Evolutionary conservation across 108 stramenopile genomes (phyloP), one percentile per base, ranked within the genome.

Genomic region (Discostella stelligeroides): DNA sequence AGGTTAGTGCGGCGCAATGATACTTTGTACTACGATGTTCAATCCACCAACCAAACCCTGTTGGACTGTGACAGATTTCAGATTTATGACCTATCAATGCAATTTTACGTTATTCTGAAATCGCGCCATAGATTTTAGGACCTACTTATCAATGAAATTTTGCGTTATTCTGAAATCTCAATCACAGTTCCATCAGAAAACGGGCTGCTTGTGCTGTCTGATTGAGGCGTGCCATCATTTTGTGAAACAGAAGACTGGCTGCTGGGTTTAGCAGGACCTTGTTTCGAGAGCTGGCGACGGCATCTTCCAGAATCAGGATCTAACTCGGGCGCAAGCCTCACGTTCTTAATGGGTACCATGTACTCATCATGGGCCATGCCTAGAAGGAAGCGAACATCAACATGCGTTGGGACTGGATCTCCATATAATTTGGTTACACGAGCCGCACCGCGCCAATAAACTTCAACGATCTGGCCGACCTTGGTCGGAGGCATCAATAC

Each of bases 301-400:
- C 56, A 43, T 60, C 61, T 66, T 43, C 66, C 74, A 8, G 39
- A 68, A 27, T 66, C 37, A 29, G 74, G 74, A 46, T 76, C 67
- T 43, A 76, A 27, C 23, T 75, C 74, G 21, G 75, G 75, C 15
- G 75, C 75, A 49, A 76, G 60, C 17, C 51, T 42, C 7, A 76
- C 75, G n/a, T 37, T 47, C 30, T 39, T 40, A 51, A 76, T 68
- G 20, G 75, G 75, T 11, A 76, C 66, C 66, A 54, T 68, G 37
- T 34, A 61, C 23, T 76, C 75, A 28, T 41, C 38, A 7, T 7
- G 50, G 18, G 66, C 28, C 24, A 14, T 27, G 60, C 67, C 67
- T 60, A 76, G 59, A 56, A 76, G 66, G 39, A 59, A 68, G 8
- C 61, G 30, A 11, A 76, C 67, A 63, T 76, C 75, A 9, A 76